Percentiles rank a stretch among this genome's conserved stretches.
Conservation (phyloP, 208 protist species). For the Crithidia brevicula region DNA sequence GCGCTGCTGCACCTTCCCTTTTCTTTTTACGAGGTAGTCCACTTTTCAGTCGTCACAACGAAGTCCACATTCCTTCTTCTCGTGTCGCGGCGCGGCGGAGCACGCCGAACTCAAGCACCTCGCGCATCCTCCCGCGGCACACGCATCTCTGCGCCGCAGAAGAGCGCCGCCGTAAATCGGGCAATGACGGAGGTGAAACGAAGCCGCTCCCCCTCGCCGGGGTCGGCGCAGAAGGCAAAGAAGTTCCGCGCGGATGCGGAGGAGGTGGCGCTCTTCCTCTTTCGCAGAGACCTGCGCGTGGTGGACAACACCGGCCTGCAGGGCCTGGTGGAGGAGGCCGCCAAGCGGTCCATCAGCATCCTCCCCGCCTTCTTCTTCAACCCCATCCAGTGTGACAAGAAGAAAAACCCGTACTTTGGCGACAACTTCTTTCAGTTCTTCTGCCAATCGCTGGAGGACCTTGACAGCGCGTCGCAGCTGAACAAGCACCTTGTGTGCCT, state of each 20-base stretch:
- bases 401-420: constrained; percentile 73
- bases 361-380: constrained; percentile 86
- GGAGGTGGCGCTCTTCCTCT: constrained; percentile 71
- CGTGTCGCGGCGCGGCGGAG: constrained; percentile 17
- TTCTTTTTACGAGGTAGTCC: too few species aligned
- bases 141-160: neutral
- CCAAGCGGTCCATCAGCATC: constrained; percentile 29
- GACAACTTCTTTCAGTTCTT: constrained; percentile 73
- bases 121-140: neutral
- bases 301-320: constrained; percentile 74
- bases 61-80: constrained; percentile 23
- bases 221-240: constrained; percentile 10
- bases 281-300: constrained; percentile 71
- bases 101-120: neutral
- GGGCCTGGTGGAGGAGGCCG: constrained; percentile 36
- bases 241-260: constrained; percentile 9
- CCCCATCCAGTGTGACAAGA: constrained; percentile 59
- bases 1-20: neutral
- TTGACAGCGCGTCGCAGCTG: constrained; percentile 61
- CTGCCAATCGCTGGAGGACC: constrained; percentile 61
- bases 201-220: constrained; percentile 12
- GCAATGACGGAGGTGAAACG: constrained; percentile 25
- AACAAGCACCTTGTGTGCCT: constrained; percentile 63
- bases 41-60: neutral
- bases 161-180: neutral